phyloP scores from a whole-genome alignment of 345 rosid species.

The Bruguiera parviflora region DNA sequence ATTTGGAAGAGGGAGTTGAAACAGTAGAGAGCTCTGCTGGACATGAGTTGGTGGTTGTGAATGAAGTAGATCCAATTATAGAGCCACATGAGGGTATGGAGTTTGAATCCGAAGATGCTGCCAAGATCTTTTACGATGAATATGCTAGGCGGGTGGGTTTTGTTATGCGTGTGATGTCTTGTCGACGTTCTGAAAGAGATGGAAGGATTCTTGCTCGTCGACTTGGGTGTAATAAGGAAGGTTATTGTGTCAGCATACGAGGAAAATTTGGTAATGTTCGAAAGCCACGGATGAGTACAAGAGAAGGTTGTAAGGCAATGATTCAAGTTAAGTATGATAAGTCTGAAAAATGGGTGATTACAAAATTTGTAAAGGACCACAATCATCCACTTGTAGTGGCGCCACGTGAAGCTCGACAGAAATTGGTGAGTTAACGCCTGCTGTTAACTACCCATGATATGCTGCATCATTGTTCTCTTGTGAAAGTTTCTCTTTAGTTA shows the following conservation, averaged over 20 bases:
- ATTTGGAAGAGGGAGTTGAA: constrained; percentile 43
- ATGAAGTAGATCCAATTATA: constrained; percentile 30
- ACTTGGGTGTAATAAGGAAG: constrained; percentile 93
- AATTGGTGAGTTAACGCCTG: constrained; percentile 46
- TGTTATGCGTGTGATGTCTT: constrained; percentile 94
- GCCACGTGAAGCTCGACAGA: constrained; percentile 80
- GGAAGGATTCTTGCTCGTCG: constrained; percentile 85
- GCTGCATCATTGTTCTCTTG: constrained; percentile 1
- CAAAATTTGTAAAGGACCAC: constrained; percentile 78
- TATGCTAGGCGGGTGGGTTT: constrained; percentile 78
- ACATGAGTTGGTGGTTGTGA: constrained; percentile 21
- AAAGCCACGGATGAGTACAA: constrained; percentile 70
- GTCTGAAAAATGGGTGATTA: constrained; percentile 81
- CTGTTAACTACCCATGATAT: not conserved
- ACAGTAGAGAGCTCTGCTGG: constrained; percentile 39
- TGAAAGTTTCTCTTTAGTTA: not conserved
- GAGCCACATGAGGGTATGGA: constrained; percentile 85
- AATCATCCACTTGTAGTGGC: constrained; percentile 77
- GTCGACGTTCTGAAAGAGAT: constrained; percentile 89
- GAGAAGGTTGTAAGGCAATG: constrained; percentile 95
- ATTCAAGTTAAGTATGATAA: constrained; percentile 71
- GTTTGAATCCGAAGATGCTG: constrained; percentile 84
- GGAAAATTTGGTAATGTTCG: constrained; percentile 67
- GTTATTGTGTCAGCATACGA: constrained; percentile 71
- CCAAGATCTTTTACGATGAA: constrained; percentile 76